phyloP scores from a whole-genome alignment of 2,329 filamentous ascomycete species.

The Tothia fuscella region DNA sequence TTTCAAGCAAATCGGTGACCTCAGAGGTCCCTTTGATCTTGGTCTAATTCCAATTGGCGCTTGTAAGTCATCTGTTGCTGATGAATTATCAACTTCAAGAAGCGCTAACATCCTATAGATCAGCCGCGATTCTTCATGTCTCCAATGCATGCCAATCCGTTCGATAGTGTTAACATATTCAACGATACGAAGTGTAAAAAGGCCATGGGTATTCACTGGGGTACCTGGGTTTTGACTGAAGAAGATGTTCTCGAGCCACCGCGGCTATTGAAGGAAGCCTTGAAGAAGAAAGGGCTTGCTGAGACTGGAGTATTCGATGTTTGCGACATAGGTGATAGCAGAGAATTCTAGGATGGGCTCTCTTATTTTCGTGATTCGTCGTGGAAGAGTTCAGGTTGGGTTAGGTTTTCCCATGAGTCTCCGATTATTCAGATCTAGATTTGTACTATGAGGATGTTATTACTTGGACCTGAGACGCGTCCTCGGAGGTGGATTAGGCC shows the following conservation, averaged over 20 bases:
- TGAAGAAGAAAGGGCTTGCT: slow-evolving; percentile 52
- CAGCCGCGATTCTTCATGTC: slow-evolving; percentile 62
- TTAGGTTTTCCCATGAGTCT: no score
- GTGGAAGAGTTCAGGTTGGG: no score
- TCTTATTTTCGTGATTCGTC: no score
- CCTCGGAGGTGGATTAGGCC: no score
- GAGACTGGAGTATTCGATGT: slow-evolving; percentile 69
- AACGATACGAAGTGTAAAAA: slow-evolving; percentile 63
- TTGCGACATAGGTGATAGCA: slow-evolving; percentile 73
- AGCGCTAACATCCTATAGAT: no score
- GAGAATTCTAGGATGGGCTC: slow-evolving; percentile 47
- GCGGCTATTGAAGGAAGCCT: slow-evolving; percentile 54
- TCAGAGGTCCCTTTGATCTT: slow-evolving; percentile 77
- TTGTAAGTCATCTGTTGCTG: no score
- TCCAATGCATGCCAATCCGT: slow-evolving; percentile 73
- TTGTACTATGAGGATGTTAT: no score
- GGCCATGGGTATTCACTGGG: slow-evolving; percentile 88
- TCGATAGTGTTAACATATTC: slow-evolving; percentile 84
- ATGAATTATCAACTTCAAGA: no score
- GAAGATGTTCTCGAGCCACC: slow-evolving; percentile 84
- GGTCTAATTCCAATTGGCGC: slow-evolving; percentile 90
- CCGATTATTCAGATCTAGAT: no score
- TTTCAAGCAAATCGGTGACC: slow-evolving; percentile 69
- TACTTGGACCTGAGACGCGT: no score
- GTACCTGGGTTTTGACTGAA: slow-evolving; percentile 68